These are phyloP conservation scores for Suillus spraguei DNA, from an alignment of 768 basidiomycete genomes.

Conservation along the genomic window DNA sequence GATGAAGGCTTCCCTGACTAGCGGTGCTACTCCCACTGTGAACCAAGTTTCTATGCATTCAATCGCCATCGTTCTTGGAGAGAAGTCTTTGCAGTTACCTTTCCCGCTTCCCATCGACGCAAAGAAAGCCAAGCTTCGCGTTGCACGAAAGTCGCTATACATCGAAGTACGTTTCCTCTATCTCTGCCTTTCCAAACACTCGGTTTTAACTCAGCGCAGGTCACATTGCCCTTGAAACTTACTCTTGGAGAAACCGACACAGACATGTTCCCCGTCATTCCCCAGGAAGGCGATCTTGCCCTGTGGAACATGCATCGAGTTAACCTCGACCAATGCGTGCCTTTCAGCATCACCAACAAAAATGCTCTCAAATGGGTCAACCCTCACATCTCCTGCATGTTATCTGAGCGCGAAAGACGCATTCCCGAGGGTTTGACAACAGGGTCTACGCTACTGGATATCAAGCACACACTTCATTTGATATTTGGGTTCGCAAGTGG, in stretches of 20 bases:
- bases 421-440: constrained; percentile 18
- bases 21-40: constrained; percentile 23
- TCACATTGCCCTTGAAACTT: constrained; percentile 20
- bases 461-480: constrained; percentile 36
- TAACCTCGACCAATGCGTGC: constrained; percentile 38
- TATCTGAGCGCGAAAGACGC: constrained; percentile 34
- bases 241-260: constrained; percentile 18
- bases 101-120: constrained; percentile 50
- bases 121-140: constrained; percentile 38
- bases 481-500: constrained; percentile 33
- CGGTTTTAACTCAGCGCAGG: constrained; percentile 18
- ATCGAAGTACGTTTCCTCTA: constrained; percentile 34
- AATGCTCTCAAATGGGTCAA: constrained; percentile 33
- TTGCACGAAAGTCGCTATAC: constrained; percentile 59
- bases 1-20: constrained; percentile 19
- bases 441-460: constrained; percentile 24
- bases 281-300: constrained; percentile 14
- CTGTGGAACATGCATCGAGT: constrained; percentile 44
- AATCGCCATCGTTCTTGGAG: constrained; percentile 17
- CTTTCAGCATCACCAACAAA: constrained; percentile 26
- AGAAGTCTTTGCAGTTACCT: constrained; percentile 27
- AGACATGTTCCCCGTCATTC: constrained; percentile 32
- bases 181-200: neutral
- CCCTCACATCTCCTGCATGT: constrained; percentile 32
- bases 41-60: constrained; percentile 11